These are phyloP conservation scores for Trichoderma sp. DNA, from an alignment of 2,329 filamentous ascomycete genomes.

Conservation along the genomic window DNA sequence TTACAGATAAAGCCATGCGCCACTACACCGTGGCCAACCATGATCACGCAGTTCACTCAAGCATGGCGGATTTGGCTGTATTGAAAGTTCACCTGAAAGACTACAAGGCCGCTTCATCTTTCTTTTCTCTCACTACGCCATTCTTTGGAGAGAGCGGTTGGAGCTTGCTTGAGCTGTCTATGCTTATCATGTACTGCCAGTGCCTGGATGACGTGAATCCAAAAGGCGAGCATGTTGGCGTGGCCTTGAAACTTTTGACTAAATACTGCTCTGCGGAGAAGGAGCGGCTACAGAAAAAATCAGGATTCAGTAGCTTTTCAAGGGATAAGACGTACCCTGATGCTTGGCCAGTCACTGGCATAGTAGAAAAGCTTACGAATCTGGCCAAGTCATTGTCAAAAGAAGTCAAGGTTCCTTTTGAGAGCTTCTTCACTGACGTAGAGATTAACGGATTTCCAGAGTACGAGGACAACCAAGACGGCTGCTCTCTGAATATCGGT, in stretches of 20 bases:
- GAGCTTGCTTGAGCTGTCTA: conserved; percentile 76
- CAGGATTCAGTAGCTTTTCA: conserved; percentile 29
- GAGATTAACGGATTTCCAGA: conserved; percentile 67
- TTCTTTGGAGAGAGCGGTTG: conserved; percentile 79
- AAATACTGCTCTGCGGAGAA: conserved; percentile 63
- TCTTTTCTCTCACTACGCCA: conserved; percentile 76
- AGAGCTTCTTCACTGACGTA: conserved; percentile 72
- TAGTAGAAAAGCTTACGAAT: conserved; percentile 50
- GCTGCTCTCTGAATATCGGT: conserved; percentile 69
- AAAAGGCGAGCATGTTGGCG: conserved; percentile 76
- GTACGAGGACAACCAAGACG: conserved; percentile 72
- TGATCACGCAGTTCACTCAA: conserved; percentile 72
- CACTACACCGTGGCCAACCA: conserved; percentile 82
- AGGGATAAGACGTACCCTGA: conserved; percentile 32
- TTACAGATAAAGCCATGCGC: conserved; percentile 83
- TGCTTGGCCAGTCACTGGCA: conserved; percentile 47
- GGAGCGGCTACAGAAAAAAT: conserved; percentile 47
- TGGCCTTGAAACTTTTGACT: conserved; percentile 71
- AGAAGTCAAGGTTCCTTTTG: conserved; percentile 68
- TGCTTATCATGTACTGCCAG: conserved; percentile 81
- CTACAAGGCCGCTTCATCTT: conserved; percentile 70
- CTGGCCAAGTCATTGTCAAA: conserved; percentile 50
- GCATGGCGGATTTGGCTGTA: conserved; percentile 81
- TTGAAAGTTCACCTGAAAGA: conserved; percentile 78
- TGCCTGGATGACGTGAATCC: conserved; percentile 77